Base-by-base conservation (phyloP, 2,329 filamentous ascomycete species). In the Ophiosphaerella narmari region DNA sequence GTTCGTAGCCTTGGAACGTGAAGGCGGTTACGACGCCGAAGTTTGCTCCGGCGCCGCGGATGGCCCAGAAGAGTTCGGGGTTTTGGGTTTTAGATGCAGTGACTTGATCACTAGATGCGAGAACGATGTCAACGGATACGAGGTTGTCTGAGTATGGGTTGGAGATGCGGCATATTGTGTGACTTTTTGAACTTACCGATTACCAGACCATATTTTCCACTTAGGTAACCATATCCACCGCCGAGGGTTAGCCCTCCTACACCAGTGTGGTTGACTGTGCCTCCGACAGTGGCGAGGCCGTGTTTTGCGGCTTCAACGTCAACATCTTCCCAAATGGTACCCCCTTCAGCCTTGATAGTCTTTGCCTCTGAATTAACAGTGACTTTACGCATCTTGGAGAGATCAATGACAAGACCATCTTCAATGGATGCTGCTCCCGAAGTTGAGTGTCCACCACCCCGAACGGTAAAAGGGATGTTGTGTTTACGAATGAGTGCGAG, bases 231-330 rank as follows among this genome's bases (percentile, higher is more conserved):
- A 59, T 82, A 84, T 1, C 84, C 84, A 21, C 83, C 84, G 1
- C 82, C 82, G 65, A 72, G 50, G 1, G 67, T 72, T 12, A 86
- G 71, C 0, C 82, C 85, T 2, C 82, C 84, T 5, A 87, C 80
- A 5, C 85, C 84, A 1, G 83, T 86, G 55, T 86, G 81, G 36
- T 82, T 82, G 8, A 86, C 82, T 0, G 84, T 85, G 2, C 85
- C 85, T 7, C 83, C 84, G 0, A 86, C 81, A 1, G 82, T 82
- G 2, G 82, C 84, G 2, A 86, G 75, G 0, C 77, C 77, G 58
- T 82, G 70, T 40, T 77, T 67, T 43, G 73, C 79, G 0, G 78
- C 78, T 0, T 77, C 78, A 5, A 74, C 67, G 55, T 86, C 82
- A 11, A 86, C 78, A 58, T 84, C 79, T 46, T 70, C 72, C 81